These are phyloP conservation scores for Wickerhamomyces queroliae DNA, from an alignment of 805 yeast genomes.

Conservation along the genomic window DNA sequence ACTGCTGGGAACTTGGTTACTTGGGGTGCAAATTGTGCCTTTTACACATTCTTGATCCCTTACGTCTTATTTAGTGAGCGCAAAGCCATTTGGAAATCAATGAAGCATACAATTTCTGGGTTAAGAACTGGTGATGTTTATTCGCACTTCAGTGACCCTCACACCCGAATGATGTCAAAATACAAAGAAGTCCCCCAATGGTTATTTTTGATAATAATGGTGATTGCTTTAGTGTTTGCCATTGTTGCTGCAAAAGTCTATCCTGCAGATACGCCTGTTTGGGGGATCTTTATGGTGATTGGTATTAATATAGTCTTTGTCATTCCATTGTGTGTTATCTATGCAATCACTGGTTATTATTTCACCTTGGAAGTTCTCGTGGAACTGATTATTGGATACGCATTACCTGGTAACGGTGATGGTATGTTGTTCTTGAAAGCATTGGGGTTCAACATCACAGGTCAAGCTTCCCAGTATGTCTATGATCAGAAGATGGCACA, in stretches of 20 bases:
- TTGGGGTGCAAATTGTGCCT: slow-evolving; percentile 41
- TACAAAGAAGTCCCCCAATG: slow-evolving; percentile 54
- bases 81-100: slow-evolving; percentile 27
- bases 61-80: slow-evolving; percentile 39
- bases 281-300: slow-evolving; percentile 47
- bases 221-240: slow-evolving; percentile 36
- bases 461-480: slow-evolving; percentile 54
- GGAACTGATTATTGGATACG: slow-evolving; percentile 48
- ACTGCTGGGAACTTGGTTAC: slow-evolving; percentile 53
- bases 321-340: slow-evolving; percentile 40
- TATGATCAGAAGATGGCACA: slow-evolving; percentile 51
- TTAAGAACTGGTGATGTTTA: no score
- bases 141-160: slow-evolving; percentile 46
- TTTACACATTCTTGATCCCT: slow-evolving; percentile 42
- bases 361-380: slow-evolving; percentile 44
- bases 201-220: slow-evolving; percentile 32
- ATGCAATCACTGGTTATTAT: slow-evolving; percentile 38
- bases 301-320: slow-evolving; percentile 42
- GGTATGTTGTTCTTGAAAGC: slow-evolving; percentile 45
- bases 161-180: slow-evolving; percentile 45
- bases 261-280: slow-evolving; percentile 44
- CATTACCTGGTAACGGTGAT: slow-evolving; percentile 45
- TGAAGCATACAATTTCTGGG: no score
- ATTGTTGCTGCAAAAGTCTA: slow-evolving; percentile 36
- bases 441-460: slow-evolving; percentile 49